Conservation (phyloP, 805 yeast species). For the Komagataella pastoris region DNA sequence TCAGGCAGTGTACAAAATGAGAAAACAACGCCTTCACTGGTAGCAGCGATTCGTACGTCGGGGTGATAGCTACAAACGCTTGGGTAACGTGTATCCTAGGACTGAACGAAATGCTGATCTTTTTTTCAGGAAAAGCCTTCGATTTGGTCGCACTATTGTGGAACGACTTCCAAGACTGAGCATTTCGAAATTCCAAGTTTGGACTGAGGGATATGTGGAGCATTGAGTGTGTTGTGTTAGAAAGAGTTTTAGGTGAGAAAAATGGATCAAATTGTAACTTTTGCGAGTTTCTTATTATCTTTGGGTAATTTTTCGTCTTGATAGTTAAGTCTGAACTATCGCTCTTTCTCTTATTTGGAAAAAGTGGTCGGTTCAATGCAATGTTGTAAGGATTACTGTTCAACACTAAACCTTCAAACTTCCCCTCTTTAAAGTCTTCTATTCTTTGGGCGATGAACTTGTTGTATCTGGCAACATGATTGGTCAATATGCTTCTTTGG, state of each 20-base stretch:
- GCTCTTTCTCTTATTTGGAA: neutral
- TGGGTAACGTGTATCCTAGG: neutral
- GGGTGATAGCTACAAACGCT: neutral
- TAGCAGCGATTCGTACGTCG: neutral
- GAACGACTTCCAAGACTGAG: neutral
- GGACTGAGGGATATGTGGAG: neutral
- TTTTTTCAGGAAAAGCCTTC: neutral
- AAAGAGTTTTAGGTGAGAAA: neutral
- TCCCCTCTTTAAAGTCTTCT: neutral
- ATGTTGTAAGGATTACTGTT: neutral
- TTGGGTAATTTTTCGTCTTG: neutral
- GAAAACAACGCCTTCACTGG: neutral
- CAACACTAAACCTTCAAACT: neutral
- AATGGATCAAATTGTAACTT: neutral
- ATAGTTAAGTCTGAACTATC: neutral
- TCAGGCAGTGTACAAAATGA: neutral
- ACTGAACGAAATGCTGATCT: neutral
- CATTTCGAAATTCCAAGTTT: neutral
- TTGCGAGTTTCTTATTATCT: neutral
- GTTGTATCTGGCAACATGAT: neutral
- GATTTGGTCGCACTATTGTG: neutral
- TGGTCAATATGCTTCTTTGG: neutral
- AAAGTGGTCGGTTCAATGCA: neutral
- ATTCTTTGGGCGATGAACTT: neutral
- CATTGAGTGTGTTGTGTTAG: neutral